phyloP scores from a whole-genome alignment of 208 protist genomes.

The Acanthamoeba lenticulata region DNA sequence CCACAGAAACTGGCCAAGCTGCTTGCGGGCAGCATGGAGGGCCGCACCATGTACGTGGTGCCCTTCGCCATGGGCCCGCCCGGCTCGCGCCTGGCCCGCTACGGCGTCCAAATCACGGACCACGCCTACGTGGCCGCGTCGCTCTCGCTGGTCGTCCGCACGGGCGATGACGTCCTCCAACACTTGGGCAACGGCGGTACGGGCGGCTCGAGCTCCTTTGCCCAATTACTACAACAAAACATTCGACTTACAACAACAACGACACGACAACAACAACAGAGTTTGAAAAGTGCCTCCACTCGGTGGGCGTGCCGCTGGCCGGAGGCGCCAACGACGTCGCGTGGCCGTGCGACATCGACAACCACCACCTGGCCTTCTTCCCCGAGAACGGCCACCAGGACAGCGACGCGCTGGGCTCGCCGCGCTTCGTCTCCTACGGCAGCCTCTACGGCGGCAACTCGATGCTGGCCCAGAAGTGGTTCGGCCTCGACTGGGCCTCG shows the following conservation, averaged over 20 bases:
- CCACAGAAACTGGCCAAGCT: slow-evolving; percentile 64
- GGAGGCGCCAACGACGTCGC: slow-evolving; percentile 75
- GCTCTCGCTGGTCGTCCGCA: slow-evolving; percentile 86
- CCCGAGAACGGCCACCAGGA: slow-evolving; percentile 87
- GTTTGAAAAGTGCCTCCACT: slow-evolving; percentile 79
- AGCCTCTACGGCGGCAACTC: background rate
- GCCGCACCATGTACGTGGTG: slow-evolving; percentile 88
- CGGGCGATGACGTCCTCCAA: slow-evolving; percentile 70
- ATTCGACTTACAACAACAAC: slow-evolving; percentile 72
- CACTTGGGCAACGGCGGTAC: background rate
- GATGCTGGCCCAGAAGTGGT: background rate
- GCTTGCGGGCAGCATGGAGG: slow-evolving; percentile 83
- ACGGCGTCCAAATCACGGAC: slow-evolving; percentile 87
- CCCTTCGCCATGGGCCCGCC: slow-evolving; percentile 88
- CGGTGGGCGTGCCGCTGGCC: slow-evolving; percentile 80
- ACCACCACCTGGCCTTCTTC: no score
- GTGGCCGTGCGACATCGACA: slow-evolving; percentile 84
- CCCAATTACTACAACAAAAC: background rate
- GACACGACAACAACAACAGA: background rate
- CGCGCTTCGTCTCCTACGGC: slow-evolving; percentile 69
- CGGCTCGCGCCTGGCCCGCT: slow-evolving; percentile 73
- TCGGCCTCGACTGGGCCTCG: background rate
- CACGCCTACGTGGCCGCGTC: slow-evolving; percentile 84
- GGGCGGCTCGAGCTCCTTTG: background rate
- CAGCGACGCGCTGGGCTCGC: slow-evolving; percentile 90